Base-by-base conservation (phyloP, 176 grass and related monocot species). In the Pontederia crassipes region DNA sequence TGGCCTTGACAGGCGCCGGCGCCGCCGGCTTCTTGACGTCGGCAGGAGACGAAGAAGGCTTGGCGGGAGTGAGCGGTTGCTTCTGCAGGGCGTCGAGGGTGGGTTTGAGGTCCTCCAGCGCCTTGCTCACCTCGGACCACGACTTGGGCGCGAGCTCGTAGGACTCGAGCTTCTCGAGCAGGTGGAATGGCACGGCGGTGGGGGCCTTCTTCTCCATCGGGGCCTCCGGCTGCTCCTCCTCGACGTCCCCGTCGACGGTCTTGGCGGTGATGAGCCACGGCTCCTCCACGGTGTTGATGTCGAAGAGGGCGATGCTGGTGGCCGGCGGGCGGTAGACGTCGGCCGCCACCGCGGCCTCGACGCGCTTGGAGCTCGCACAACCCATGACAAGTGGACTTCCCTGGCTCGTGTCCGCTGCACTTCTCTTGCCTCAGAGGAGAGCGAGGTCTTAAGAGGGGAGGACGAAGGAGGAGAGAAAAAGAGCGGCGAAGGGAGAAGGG, bases 91-190 rank as follows among this genome's bases (percentile, higher is more conserved):
- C 58, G 49, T 74, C 35, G 35, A 91, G 74, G 4, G 71, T 50
- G 12, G 93, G 84, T 78, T 88, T 98, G 78, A 91, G 86, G 63
- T 88, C 87, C 50, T 98, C 84, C 11, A 98, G 67, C 16, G 81
- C 93, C 77, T 88, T 92, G 84, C 93, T 92, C 40, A 98, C 93
- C 67, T 98, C 93, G 0, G 81, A 88, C 93, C 87, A 91, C 9
- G 93, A 92, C 0, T 83, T 78, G 14, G 87, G 93, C 2, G 81
- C 74, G 1, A 75, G 55, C 46, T 98, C 87, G 55, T 75, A 98
- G 8, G 83, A 81, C 15, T 98, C 84, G 18, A 98, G 81, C 71
- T 97, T 98, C 32, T 98, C 84, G 1, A 98, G 81, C 50, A 98
- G 54, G 28, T 78, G 93, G 15, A 88, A 74, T 5, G 84, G 79